Conservation (phyloP, 2,329 filamentous ascomycete genomes). For the Cytospora schulzeri region DNA sequence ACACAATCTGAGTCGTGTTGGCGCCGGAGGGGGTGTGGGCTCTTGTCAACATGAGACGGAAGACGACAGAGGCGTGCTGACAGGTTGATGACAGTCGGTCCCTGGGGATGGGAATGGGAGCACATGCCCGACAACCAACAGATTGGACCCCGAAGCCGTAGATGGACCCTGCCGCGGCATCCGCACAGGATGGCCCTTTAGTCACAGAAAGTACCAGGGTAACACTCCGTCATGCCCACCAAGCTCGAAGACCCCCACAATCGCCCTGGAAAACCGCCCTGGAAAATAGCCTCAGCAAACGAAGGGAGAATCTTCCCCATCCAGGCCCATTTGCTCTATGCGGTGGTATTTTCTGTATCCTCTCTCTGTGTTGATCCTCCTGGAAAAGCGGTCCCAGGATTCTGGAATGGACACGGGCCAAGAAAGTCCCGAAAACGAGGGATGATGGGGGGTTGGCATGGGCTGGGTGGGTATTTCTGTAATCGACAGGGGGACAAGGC, state of each 20-base stretch:
- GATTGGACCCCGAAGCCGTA: not conserved
- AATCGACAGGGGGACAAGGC: not conserved
- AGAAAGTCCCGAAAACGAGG: not conserved
- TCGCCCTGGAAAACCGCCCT: not conserved
- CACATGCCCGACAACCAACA: not conserved
- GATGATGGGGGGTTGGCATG: too few species aligned
- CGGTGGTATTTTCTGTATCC: too few species aligned
- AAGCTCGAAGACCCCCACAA: not conserved
- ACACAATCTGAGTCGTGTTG: not conserved
- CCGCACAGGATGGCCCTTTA: not conserved
- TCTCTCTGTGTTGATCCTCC: not conserved
- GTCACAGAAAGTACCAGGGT: not conserved
- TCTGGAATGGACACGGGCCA: not conserved
- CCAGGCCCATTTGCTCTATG: too few species aligned
- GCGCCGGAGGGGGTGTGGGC: not conserved
- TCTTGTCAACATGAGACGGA: not conserved
- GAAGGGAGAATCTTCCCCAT: too few species aligned
- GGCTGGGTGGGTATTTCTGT: not conserved
- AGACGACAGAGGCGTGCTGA: not conserved
- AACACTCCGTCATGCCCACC: not conserved
- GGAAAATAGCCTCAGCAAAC: too few species aligned
- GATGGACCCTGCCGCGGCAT: not conserved
- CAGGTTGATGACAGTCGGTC: not conserved
- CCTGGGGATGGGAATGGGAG: not conserved
- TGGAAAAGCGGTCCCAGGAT: conserved; percentile 4